Evolutionary conservation across 768 basidiomycete species (phyloP).

Genomic region (Solioccasus polychromus): DNA sequence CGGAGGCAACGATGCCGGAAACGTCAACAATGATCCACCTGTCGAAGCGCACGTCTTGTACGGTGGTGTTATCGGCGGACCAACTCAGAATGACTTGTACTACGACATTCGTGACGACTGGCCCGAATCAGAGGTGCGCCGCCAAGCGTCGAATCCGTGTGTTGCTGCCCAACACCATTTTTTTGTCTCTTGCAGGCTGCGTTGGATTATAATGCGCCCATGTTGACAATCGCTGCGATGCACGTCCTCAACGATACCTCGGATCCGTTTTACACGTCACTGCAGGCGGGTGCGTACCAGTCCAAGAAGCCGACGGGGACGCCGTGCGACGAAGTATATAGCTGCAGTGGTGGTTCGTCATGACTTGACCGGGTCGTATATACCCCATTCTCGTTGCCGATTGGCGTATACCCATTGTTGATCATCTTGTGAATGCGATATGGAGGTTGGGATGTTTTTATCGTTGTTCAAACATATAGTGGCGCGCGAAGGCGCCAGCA

Average conservation of each 20-base stretch:
- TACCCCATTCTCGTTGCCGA: too few relatives aligned
- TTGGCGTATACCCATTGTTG: too few relatives aligned
- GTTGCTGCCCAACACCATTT: conserved; percentile 9
- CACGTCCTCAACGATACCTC: conserved; percentile 61
- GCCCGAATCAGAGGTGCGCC: conserved; percentile 81
- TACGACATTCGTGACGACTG: conserved; percentile 88
- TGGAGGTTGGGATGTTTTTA: too few relatives aligned
- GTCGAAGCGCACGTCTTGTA: conserved; percentile 77
- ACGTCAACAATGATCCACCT: conserved; percentile 70
- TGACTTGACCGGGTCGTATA: too few relatives aligned
- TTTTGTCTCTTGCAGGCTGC: conserved; percentile 67
- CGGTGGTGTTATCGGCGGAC: conserved; percentile 88
- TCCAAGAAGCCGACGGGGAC: conserved; percentile 58
- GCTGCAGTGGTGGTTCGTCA: too few relatives aligned
- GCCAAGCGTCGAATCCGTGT: neutral
- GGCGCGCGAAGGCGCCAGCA: too few relatives aligned
- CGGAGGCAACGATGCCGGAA: conserved; percentile 67
- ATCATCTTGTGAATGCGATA: too few relatives aligned
- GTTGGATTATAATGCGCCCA: conserved; percentile 87
- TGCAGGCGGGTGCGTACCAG: conserved; percentile 66
- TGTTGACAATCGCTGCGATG: conserved; percentile 83
- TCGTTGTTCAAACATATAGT: too few relatives aligned
- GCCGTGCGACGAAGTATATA: conserved; percentile 79
- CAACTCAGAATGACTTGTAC: conserved; percentile 69
- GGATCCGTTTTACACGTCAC: conserved; percentile 76